Evolutionary conservation across 768 basidiomycete species (phyloP).

Genomic region (Mycena belliarum): DNA sequence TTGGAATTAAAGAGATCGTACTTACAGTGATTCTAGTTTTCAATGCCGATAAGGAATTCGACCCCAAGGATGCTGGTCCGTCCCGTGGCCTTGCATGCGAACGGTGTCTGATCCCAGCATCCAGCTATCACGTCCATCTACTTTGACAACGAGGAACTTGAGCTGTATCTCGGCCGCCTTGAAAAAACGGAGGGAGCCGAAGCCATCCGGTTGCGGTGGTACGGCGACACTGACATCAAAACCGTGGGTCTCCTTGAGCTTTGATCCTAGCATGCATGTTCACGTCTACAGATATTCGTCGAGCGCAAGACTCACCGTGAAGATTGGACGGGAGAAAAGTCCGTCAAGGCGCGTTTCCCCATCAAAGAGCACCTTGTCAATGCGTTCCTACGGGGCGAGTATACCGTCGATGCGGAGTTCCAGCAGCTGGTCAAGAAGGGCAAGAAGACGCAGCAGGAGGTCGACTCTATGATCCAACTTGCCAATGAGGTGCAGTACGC

Average conservation of each 20-base stretch:
- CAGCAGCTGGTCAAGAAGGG: conserved; percentile 83
- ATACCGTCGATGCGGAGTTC: conserved; percentile 93
- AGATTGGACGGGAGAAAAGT: conserved; percentile 99
- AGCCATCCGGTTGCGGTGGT: conserved; percentile 95
- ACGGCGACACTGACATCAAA: conserved; percentile 83
- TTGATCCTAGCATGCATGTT: background rate
- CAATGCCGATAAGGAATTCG: conserved; percentile 91
- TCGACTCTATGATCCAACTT: conserved; percentile 92
- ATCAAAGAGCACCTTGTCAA: conserved; percentile 94
- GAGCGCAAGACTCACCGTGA: conserved; percentile 93
- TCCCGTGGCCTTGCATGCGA: background rate
- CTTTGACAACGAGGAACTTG: conserved; percentile 94
- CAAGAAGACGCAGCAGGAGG: conserved; percentile 90
- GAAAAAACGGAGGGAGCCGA: conserved; percentile 99
- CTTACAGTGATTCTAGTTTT: conserved; percentile 62
- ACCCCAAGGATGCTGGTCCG: conserved; percentile 75
- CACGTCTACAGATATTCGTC: conserved; percentile 65
- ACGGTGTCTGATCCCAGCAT: conserved; percentile 1
- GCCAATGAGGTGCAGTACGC: conserved; percentile 98
- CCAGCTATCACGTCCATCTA: conserved; percentile 95
- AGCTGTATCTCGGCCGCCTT: conserved; percentile 92
- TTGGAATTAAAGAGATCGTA: background rate
- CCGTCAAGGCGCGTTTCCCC: conserved; percentile 94
- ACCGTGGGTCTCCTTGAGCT: conserved; percentile 50
- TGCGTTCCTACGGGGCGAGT: conserved; percentile 84